phyloP scores from a whole-genome alignment of 768 basidiomycete species.

The Pholiota molesta region DNA sequence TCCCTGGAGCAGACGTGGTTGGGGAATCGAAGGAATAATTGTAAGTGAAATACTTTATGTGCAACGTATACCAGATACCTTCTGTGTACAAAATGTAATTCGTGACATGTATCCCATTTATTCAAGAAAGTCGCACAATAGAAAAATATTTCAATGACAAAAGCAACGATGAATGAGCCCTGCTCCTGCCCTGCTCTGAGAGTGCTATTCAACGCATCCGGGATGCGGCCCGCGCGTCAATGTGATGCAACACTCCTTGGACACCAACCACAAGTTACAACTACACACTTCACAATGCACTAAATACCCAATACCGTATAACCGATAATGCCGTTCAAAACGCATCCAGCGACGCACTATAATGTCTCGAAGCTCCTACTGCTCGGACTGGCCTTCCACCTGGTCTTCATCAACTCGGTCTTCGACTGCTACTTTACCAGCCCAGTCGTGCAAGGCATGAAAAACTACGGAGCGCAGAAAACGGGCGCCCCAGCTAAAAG shows the following conservation, averaged over 20 bases:
- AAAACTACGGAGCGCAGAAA: conserved; percentile 45
- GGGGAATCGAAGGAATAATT: conserved; percentile 31
- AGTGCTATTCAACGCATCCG: no score
- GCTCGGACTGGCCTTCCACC: conserved; percentile 75
- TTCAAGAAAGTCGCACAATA: no score
- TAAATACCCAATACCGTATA: background rate
- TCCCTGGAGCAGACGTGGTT: conserved; percentile 84
- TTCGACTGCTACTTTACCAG: conserved; percentile 92
- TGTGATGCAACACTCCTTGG: background rate
- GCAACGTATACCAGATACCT: background rate
- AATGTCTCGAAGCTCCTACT: conserved; percentile 52
- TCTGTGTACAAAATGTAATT: no score
- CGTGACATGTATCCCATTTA: no score
- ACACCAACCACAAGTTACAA: background rate
- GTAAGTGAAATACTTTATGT: background rate
- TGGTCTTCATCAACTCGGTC: conserved; percentile 68
- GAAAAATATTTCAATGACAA: no score
- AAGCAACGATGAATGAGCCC: no score
- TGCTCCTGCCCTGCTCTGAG: no score
- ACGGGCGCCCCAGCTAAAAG: conserved; percentile 62
- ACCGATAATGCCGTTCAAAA: background rate
- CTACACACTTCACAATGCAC: background rate
- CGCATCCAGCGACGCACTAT: conserved; percentile 26
- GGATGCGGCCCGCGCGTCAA: no score
- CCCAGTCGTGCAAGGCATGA: conserved; percentile 81